Base-by-base conservation (phyloP, 2,329 filamentous ascomycete species). In the Neospermospora avenae region DNA sequence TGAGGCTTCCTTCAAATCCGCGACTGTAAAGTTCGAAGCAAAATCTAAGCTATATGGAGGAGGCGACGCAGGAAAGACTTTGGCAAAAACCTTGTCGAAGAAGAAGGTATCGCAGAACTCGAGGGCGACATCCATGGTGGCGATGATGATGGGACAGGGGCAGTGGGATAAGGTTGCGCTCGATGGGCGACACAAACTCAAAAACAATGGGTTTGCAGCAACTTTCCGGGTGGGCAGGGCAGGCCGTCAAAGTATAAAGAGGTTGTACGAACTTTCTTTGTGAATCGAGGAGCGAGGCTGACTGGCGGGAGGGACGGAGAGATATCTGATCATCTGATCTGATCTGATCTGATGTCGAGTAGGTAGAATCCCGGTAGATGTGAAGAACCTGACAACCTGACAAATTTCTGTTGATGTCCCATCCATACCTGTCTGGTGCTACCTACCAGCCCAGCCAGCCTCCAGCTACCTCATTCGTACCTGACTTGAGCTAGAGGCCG, bases 41-140 rank as follows among this genome's bases (percentile, higher is more conserved):
- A 73, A 74, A 59, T 75, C 75, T 53, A 82, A 77, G 42, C 83
- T 80, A 70, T 82, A 82, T 18, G 79, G 80, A 28, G 79, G 78
- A 13, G 79, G 76, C 31, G 76, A 78, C 48, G 78, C 78, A 7
- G 93, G 92, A n/a, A 90, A 78, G 5, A 89, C 68, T 37, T 77
- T 80, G 53, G 92, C 87, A 73, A 96, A 97, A 60, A 89, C 69
- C 67, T 87, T 84, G 77, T 98, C 93, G 75, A 89, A 88, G 65
- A 93, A 70, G 71, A 88, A 91, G 69, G 87, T 90, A 77, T 98
- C 93, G 76, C 85, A 83, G 62, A 93, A 70, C 77, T 97, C 93
- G 67, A 97, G 88, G 48, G 95, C 85, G 77, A 97, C 85, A 81
- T 98, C 93, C 93, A 98, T 97, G 75, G 73, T 80, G 78, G 65